Conservation (phyloP, 768 basidiomycete genomes). For the Crassisporium funariophilum region DNA sequence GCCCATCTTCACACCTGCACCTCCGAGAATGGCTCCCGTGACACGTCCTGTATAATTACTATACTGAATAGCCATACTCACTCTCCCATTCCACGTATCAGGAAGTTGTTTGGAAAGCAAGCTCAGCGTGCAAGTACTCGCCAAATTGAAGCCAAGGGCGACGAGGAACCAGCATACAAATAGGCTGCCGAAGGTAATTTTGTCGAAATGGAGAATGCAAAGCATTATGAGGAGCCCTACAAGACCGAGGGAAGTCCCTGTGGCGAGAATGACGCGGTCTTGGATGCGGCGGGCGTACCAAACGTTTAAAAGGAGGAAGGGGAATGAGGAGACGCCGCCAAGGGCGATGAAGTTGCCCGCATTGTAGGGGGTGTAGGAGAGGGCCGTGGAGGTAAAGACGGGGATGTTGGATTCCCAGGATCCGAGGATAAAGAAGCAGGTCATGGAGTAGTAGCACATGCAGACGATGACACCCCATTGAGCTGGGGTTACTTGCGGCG, state of each 20-base stretch:
- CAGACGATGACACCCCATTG: conserved; percentile 56
- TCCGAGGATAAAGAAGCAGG: conserved; percentile 70
- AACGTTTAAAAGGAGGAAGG: conserved; percentile 67
- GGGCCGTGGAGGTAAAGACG: conserved; percentile 50
- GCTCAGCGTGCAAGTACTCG: conserved; percentile 68
- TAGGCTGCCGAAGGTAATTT: conserved; percentile 52
- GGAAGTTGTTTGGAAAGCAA: conserved; percentile 72
- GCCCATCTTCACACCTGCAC: conserved; percentile 58
- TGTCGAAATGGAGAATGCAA: conserved; percentile 40
- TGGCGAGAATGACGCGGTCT: conserved; percentile 59
- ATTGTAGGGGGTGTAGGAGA: conserved; percentile 60
- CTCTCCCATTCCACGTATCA: conserved; percentile 56
- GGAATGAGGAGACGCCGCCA: conserved; percentile 61
- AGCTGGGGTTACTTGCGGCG: conserved; percentile 12
- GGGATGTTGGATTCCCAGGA: conserved; percentile 73
- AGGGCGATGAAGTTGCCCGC: conserved; percentile 75
- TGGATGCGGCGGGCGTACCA: conserved; percentile 57
- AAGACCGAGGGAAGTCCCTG: conserved; percentile 53
- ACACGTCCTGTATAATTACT: conserved; percentile 70
- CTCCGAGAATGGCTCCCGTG: conserved; percentile 69
- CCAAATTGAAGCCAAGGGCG: conserved; percentile 73
- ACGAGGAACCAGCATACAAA: conserved; percentile 58
- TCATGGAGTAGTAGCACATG: conserved; percentile 74
- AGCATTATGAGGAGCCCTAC: conserved; percentile 55
- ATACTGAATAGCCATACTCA: conserved; percentile 65